These are phyloP conservation scores for Nicotiana paniculata DNA, from an alignment of 257 asterid genomes.

Conservation along the genomic window DNA sequence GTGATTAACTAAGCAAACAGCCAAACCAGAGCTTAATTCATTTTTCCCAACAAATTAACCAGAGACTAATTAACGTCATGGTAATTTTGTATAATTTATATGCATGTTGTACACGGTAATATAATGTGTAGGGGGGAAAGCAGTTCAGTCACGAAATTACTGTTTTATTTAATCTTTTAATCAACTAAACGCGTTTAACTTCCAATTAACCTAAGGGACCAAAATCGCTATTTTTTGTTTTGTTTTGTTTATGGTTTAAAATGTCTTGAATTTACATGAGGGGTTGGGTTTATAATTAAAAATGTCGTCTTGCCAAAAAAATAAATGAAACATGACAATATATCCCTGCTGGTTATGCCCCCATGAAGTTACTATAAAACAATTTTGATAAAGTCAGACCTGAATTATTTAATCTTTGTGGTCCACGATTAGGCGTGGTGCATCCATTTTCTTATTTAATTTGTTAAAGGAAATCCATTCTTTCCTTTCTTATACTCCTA, in stretches of 20 bases:
- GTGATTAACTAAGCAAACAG: neutral
- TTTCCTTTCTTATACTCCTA: neutral
- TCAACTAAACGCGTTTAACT: neutral
- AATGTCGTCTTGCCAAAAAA: neutral
- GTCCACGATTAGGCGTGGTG: neutral
- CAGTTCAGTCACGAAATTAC: neutral
- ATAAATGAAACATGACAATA: neutral
- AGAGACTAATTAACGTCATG: neutral
- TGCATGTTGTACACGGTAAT: neutral
- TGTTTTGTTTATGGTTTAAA: neutral
- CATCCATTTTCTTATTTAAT: neutral
- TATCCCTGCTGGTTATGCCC: neutral
- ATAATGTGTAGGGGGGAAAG: neutral
- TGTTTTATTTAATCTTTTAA: neutral
- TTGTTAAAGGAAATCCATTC: neutral
- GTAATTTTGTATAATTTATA: neutral
- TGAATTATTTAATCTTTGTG: neutral
- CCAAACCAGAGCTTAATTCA: neutral
- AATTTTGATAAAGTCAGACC: neutral
- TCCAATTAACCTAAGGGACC: neutral
- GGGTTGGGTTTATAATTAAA: neutral
- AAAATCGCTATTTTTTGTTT: neutral
- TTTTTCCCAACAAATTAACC: no score
- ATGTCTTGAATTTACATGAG: neutral
- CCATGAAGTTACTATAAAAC: neutral